Base-by-base conservation (phyloP, 805 yeast species). In the Wickerhamomyces ciferrii region DNA sequence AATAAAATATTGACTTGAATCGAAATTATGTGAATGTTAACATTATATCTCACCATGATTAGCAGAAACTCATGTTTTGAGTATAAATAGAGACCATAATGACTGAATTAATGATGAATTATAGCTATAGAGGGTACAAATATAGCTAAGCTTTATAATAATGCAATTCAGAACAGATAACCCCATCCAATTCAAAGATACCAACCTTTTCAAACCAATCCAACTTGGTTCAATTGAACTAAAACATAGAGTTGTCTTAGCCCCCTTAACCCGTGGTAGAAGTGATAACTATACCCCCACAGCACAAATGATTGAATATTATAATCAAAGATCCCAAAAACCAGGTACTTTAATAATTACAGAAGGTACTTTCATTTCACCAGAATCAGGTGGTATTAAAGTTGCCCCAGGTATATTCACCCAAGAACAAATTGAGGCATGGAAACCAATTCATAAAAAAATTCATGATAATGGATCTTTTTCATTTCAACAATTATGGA, bases 341-440 rank as follows among this genome's bases (percentile, higher is more conserved):
- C 75, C 78, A 18, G 87, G 88, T 19, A 73, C 84, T 20, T 63
- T 83, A 51, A 52, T 81, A 29, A 74, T 79, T 50, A 63, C 81
- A 9, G 88, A 83, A 58, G 87, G 79, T 18, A 72, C 83, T 0
- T 71, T 68, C 55, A 69, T 71, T 8, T 63, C 78, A 15, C 56
- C 65, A 0, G 62, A 57, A 46, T 63, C 70, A 31, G 77, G 81
- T 43, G 65, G 74, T 13, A 69, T 65, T 47, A 60, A 56, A 9
- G 49, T 62, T 32, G 72, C 63, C 2, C 83, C 84, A 24, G 79
- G 80, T 52, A 68, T 80, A 41, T 71, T 69, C 62, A 70, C 65
- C 36, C 67, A 71, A 14, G 60, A 63, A 21, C 85, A 79, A 52
- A 65, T 67, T 14, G 53, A 53, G 17, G 73, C 70, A 6, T 79